Percentiles rank a stretch among this genome's conserved stretches.
phyloP scores from a whole-genome alignment of 148 eudicot genomes.

The Rhododendron williamsianum region DNA sequence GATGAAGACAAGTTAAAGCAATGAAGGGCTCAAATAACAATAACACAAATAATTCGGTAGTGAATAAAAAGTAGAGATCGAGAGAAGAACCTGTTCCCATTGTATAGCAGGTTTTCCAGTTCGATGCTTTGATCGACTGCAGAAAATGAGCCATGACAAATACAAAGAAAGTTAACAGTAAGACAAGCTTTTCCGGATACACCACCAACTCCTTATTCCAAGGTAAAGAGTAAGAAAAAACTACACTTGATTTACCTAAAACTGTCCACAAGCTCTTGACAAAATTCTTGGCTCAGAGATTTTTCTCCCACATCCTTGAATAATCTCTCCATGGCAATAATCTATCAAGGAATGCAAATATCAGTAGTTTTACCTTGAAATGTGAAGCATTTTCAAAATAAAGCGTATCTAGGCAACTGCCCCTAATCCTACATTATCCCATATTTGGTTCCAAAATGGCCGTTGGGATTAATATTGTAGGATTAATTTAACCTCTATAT shows the following conservation, averaged over 20 bases:
- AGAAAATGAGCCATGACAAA: slow-evolving; percentile 12
- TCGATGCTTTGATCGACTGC: slow-evolving; percentile 57
- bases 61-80: background rate
- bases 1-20: background rate
- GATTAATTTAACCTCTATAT: no score
- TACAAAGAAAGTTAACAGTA: background rate
- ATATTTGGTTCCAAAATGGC: no score
- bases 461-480: no score
- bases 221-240: background rate
- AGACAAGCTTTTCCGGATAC: background rate
- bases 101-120: slow-evolving; percentile 39
- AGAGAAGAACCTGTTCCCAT: slow-evolving; percentile 58
- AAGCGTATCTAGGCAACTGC: no score
- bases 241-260: slow-evolving; percentile 44
- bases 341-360: slow-evolving; percentile 28
- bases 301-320: slow-evolving; percentile 54
- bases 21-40: background rate
- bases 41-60: background rate
- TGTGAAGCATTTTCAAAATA: background rate
- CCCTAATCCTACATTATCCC: no score
- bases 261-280: slow-evolving; percentile 61
- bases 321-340: slow-evolving; percentile 56
- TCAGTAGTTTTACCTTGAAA: slow-evolving; percentile 1
- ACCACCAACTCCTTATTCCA: background rate
- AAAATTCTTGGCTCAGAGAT: slow-evolving; percentile 48